Percentiles rank a stretch among this genome's conserved stretches.
phyloP scores from a whole-genome alignment of 2,329 filamentous ascomycete species.

The Byssoonygena ceratinophila region DNA sequence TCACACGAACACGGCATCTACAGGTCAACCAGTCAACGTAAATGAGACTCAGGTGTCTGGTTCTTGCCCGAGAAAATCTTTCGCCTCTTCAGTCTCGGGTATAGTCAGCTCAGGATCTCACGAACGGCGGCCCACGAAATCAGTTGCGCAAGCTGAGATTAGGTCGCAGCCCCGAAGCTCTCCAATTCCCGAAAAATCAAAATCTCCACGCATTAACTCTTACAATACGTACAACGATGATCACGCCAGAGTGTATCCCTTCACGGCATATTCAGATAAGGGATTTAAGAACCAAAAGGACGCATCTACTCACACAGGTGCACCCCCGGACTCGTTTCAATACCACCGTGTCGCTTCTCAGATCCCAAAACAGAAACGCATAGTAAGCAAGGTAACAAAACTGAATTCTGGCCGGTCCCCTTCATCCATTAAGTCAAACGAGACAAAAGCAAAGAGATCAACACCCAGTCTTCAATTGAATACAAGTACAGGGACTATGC shows the following conservation, averaged over 20 bases:
- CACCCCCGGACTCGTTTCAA: neutral
- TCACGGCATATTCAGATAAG: neutral
- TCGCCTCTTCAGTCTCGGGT: neutral
- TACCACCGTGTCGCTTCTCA: neutral
- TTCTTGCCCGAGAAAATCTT: slow-evolving; percentile 2
- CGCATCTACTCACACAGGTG: neutral
- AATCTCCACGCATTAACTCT: neutral
- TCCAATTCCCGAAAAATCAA: neutral
- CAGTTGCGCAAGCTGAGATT: neutral
- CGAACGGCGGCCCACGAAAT: neutral
- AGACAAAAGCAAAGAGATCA: neutral
- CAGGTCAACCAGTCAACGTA: too few relatives aligned
- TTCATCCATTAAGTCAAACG: neutral
- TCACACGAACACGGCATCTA: neutral
- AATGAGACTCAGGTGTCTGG: neutral
- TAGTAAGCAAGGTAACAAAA: slow-evolving; percentile 3
- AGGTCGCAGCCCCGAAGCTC: neutral
- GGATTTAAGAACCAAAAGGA: neutral
- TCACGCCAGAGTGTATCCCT: neutral
- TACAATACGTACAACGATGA: neutral
- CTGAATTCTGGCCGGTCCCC: neutral
- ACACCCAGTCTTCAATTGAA: neutral
- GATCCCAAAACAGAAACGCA: neutral
- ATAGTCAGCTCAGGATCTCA: neutral
- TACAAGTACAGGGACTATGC: neutral